A percentile compares a stretch with the other conserved stretches of the same genome.
Evolutionary conservation across 306 rosid genomes (phyloP).

Genomic region (Sechiopsis laciniata): DNA sequence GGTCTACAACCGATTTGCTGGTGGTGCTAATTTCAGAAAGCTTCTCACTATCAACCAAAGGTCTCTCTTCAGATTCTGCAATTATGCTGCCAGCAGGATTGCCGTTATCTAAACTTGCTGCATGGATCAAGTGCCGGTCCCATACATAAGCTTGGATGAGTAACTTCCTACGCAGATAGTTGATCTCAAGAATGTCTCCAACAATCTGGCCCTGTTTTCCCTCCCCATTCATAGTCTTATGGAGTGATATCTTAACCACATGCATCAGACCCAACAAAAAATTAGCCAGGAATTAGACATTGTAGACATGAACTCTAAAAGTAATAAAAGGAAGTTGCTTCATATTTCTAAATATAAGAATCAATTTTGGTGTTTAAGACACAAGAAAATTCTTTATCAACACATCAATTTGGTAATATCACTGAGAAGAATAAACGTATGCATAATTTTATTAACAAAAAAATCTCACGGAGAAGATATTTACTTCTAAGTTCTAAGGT

Average conservation of each 20-base stretch:
- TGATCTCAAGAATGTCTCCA: slow-evolving; percentile 79
- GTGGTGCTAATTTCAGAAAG: slow-evolving; percentile 30
- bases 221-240: slow-evolving; percentile 51
- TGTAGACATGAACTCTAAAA: background rate
- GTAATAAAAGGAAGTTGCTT: background rate
- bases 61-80: slow-evolving; percentile 43
- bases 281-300: slow-evolving; percentile 3
- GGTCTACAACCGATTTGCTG: slow-evolving; percentile 36
- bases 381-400: background rate
- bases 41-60: slow-evolving; percentile 34
- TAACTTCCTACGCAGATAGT: slow-evolving; percentile 69
- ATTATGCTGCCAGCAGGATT: slow-evolving; percentile 31
- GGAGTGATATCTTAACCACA: slow-evolving; percentile 55
- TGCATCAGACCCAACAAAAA: background rate
- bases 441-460: too few species aligned
- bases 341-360: background rate
- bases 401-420: background rate
- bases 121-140: slow-evolving; percentile 69
- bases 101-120: slow-evolving; percentile 36
- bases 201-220: slow-evolving; percentile 52
- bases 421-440: background rate
- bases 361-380: background rate
- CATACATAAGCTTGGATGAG: slow-evolving; percentile 80
- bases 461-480: background rate
- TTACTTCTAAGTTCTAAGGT: background rate